Base-by-base conservation (phyloP, 2,329 filamentous ascomycete species). In the Lecanicillium sp. region DNA sequence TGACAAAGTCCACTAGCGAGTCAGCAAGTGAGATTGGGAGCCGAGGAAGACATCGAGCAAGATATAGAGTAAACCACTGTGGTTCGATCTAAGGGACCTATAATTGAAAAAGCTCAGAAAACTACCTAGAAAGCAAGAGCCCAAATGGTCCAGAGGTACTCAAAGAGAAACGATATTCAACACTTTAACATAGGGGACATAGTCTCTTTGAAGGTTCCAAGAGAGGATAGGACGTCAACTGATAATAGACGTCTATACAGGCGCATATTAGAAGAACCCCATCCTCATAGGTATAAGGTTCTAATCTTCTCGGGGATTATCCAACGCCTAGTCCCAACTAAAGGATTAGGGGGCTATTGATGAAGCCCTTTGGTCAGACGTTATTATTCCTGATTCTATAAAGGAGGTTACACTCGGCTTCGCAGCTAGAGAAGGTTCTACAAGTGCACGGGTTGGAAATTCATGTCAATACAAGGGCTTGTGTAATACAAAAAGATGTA, bases 401-500 rank as follows among this genome's bases (percentile, higher is more conserved):
- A 39, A 39, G 15, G 37, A 39, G 28, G 37, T 33, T 18, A 39
- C 37, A 14, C 29, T 39, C 34, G 18, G 13, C 13, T 14, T 18
- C 8, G 37, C 37, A 28, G 37, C 37, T 28, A 39, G 29, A 28
- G 37, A 39, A 15, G 29, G 17, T 33, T 39, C 37, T 30, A 39
- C 29, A 9, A 39, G 37, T 39, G 30, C 20, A 33, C 16, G 19
- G 14, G 30, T 39, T 22, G 29, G 37, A 19, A 32, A 33, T 25
- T 39, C 37, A 33, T 39, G 37, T 16, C 18, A 39, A 28, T 39
- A 30, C 19, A 39, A 39, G 20, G 37, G 37, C 13, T 15, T 19
- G 18, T 39, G 37, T 17, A 33, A 39, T 39, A 39, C 29, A 15
- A 39, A 34, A 30, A 39, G 37, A 18, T 39, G 29, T 25, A 39